These are phyloP conservation scores for Imleria badia DNA, from an alignment of 768 basidiomycete species.

Conservation along the genomic window DNA sequence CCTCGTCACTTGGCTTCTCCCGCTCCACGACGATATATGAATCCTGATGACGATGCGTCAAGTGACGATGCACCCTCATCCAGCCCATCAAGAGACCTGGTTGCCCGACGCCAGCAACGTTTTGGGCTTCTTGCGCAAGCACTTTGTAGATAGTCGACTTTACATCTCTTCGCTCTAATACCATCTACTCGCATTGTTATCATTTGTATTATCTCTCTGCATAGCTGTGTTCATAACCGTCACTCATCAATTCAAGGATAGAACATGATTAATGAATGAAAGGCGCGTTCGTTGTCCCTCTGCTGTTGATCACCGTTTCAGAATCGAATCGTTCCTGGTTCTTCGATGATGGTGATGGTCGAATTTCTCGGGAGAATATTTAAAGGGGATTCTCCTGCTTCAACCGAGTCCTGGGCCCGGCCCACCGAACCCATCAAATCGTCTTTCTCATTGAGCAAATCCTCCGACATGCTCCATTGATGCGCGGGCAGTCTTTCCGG, in stretches of 20 bases:
- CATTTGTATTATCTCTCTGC: conserved; percentile 26
- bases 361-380: too few species aligned
- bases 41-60: conserved; percentile 36
- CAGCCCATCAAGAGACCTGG: conserved; percentile 49
- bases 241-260: conserved; percentile 5
- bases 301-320: too few species aligned
- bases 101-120: conserved; percentile 41
- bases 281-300: too few species aligned
- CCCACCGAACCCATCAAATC: too few species aligned
- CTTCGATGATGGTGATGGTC: too few species aligned
- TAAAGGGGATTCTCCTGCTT: too few species aligned
- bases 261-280: not conserved
- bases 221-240: conserved; percentile 23
- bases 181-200: conserved; percentile 23
- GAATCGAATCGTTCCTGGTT: too few species aligned
- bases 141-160: conserved; percentile 5
- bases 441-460: conserved; percentile 41
- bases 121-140: conserved; percentile 12
- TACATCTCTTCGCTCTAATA: conserved; percentile 9
- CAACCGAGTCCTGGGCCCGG: too few species aligned
- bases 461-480: not conserved
- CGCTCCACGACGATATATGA: conserved; percentile 41
- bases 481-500: not conserved
- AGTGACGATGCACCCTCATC: conserved; percentile 50
- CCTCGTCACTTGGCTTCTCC: conserved; percentile 71